Evolutionary conservation across 2,329 filamentous ascomycete genomes (phyloP), one percentile per base, ranked within the genome.

Genomic region (Pestalotiopsis sp.): DNA sequence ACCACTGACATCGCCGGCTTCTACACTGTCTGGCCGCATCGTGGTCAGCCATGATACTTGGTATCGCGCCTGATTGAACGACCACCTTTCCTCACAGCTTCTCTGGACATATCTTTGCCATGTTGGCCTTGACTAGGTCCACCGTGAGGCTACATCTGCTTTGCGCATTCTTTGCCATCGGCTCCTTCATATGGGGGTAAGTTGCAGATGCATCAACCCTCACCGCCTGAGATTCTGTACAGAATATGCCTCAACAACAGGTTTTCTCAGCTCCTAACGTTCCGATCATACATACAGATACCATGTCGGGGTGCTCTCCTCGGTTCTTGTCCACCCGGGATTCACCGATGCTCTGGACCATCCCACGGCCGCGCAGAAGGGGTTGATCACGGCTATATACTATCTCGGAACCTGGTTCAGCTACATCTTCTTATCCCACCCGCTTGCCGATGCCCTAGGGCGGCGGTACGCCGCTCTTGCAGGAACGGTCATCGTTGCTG

Each of bases 221-320:
- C 23, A 14, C 59, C 57, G 57, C 57, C 61, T 49, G 11, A 25
- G 38, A 56, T 59, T 57, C 36, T 23, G 39, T 38, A 31, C 25
- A 36, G 31, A 36, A 36, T 9, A 36, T 36, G 49, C 45, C 20
- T 17, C 45, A 52, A 17, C 13, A 17, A 6, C 17, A 38, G 58
- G 4, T 31, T 38, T 61, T 31, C 58, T 36, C 31, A 14, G 6
- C 12, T 52, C 5, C 61, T 49, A 20, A 64, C 25, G 13, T 49
- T 45, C 14, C 23, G 14, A 27, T 45, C 20, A 2, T 31, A 31
- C 39, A 17, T 62, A 62, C 17, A 63, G 67, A 38, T 89, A 89
- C 76, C 88, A 89, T 74, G 84, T 90, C 72, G 87, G 87, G 66
- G 82, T 90, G 58, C 80, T 89, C 20, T 85, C 86, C 1, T 86